Conservation (phyloP, 441 rosid species). For the Populus hybrid region DNA sequence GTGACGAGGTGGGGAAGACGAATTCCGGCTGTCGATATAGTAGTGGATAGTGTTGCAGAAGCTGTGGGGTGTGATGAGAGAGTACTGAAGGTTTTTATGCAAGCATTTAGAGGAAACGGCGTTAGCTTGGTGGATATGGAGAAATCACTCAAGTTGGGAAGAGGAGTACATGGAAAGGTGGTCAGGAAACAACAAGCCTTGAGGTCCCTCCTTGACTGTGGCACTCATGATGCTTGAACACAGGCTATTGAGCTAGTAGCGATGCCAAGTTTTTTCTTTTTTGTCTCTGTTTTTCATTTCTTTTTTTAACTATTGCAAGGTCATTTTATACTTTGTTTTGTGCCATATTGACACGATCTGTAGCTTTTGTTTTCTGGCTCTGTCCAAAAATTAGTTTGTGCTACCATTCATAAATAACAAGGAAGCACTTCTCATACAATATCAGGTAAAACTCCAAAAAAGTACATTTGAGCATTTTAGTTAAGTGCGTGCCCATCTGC, state of each 20-base stretch:
- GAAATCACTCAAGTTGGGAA: constrained; percentile 46
- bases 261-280: no score
- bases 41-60: constrained; percentile 64
- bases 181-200: constrained; percentile 62
- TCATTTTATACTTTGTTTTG: background rate
- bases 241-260: constrained; percentile 28
- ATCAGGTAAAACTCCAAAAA: no score
- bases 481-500: no score
- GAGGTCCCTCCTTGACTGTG: constrained; percentile 48
- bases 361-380: no score
- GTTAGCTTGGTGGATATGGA: constrained; percentile 47
- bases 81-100: constrained; percentile 44
- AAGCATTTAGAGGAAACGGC: constrained; percentile 38
- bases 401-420: no score
- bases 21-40: constrained; percentile 52
- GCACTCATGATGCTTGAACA: constrained; percentile 2
- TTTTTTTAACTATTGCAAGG: background rate
- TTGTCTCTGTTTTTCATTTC: no score
- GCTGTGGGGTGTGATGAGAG: constrained; percentile 75
- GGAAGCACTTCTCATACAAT: no score
- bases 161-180: constrained; percentile 64
- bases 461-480: no score
- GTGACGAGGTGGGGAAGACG: constrained; percentile 68
- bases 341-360: background rate
- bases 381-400: no score